These are phyloP conservation scores for Talaromyces islandicus DNA, from an alignment of 2,329 filamentous ascomycete genomes.

Conservation along the genomic window DNA sequence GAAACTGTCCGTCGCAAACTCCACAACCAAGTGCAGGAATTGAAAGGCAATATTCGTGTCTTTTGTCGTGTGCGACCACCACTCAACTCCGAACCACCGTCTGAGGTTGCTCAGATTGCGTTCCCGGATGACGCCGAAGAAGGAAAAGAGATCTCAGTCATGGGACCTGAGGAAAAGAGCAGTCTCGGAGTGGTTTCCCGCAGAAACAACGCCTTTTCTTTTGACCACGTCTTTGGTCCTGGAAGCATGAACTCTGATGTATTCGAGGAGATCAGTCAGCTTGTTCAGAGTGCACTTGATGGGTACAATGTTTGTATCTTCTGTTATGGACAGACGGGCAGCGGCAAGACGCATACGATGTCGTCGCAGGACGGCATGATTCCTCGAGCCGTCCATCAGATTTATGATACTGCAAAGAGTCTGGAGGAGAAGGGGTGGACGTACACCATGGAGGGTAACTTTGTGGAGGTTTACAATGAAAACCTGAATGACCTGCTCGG, in stretches of 20 bases:
- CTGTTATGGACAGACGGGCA: conserved; percentile 95
- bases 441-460: conserved; percentile 90
- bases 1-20: conserved; percentile 85
- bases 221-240: conserved; percentile 87
- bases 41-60: conserved; percentile 96
- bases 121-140: conserved; percentile 78
- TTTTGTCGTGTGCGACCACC: conserved; percentile 91
- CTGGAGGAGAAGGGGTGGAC: conserved; percentile 88
- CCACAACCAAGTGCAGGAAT: conserved; percentile 95
- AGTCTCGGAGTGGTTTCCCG: conserved; percentile 70
- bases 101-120: conserved; percentile 64
- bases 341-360: conserved; percentile 97
- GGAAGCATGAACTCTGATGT: conserved; percentile 73
- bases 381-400: conserved; percentile 83
- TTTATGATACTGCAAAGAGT: conserved; percentile 79
- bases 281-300: conserved; percentile 92
- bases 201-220: conserved; percentile 79
- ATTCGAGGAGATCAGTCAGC: conserved; percentile 92
- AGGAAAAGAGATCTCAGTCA: conserved; percentile 76
- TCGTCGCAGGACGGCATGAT: conserved; percentile 90
- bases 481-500: conserved; percentile 86
- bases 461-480: conserved; percentile 98
- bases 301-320: conserved; percentile 99
- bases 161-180: conserved; percentile 76
- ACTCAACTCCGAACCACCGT: conserved; percentile 50